Base-by-base conservation (phyloP, 2,329 filamentous ascomycete species). In the Epichloe brachyelytri region DNA sequence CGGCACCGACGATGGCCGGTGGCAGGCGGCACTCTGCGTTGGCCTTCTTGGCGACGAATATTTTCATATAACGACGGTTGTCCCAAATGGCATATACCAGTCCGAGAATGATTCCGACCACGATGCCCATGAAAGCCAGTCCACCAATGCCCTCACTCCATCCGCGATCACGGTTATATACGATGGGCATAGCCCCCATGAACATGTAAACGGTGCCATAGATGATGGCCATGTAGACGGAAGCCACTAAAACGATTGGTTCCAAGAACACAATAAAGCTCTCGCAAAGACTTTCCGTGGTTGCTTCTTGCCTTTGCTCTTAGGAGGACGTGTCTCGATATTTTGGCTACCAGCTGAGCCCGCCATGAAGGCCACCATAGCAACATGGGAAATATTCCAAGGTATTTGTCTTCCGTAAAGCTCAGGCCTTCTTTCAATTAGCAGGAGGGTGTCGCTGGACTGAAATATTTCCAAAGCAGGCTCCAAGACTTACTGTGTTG, bases 161-260 rank as follows among this genome's bases (percentile, higher is more conserved):
- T 38, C 74, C 74, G 12, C 75, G 68, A 12, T 63, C 55, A 50
- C 70, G 52, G 53, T 79, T 75, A 60, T 76, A 84, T 12, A 83
- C 78, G 49, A 83, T 71, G 1, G 73, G 72, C 53, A 71, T 73
- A 3, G 71, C 72, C 11, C 61, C 68, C 55, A 75, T 72, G 39
- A 72, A 61, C 63, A 75, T 68, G 60, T 75, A 77, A 0, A 76
- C 58, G 0, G 71, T 75, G 12, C 68, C 68, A 57, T 72, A 73
- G 48, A 73, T 59, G 49, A 72, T 78, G 51, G 77, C 74, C 68
- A 79, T 74, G 65, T 83, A 83, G 12, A 82, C 65, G 3, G 71
- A 76, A 7, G 78, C 64, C 3, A 83, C 64, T 15, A 82, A 60
- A 19, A 83, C 77, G 55, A 84, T 83, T 1, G 80, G 79, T 56